A percentile compares a stretch with the other conserved stretches of the same genome.
Conservation (phyloP, 1,139 yeast species). For the Geotrichum reessii region DNA sequence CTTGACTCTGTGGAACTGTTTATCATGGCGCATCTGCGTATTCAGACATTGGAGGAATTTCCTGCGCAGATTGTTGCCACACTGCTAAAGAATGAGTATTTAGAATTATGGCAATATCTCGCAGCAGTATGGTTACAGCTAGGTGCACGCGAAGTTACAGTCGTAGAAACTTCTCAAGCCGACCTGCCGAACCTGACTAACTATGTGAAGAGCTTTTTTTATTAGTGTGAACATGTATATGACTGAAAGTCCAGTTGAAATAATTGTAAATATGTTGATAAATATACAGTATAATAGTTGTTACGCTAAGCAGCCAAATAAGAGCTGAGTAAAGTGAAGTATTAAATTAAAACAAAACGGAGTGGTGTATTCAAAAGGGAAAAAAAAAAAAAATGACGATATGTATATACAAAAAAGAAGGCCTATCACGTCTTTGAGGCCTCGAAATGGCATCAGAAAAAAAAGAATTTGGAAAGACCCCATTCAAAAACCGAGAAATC, state of each 20-base stretch:
- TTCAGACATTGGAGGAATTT: slow-evolving; percentile 23
- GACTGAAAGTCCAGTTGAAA: background rate
- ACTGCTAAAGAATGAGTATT: slow-evolving; percentile 25
- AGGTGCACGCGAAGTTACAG: slow-evolving; percentile 1
- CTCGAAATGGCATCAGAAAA: background rate
- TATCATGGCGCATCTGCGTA: slow-evolving; percentile 27
- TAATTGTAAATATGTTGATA: background rate
- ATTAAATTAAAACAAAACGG: background rate
- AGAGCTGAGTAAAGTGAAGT: background rate
- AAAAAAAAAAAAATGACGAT: background rate
- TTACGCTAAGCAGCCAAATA: background rate
- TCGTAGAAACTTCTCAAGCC: slow-evolving; percentile 8
- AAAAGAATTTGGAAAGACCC: background rate
- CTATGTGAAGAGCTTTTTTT: background rate
- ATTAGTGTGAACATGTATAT: background rate
- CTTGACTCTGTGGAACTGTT: slow-evolving; percentile 24
- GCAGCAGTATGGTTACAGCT: background rate
- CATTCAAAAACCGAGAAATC: background rate
- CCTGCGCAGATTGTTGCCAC: slow-evolving; percentile 25
- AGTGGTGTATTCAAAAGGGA: background rate
- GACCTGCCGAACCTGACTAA: slow-evolving; percentile 15
- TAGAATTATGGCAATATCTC: slow-evolving; percentile 15
- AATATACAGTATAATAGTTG: background rate
- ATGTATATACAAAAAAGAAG: background rate
- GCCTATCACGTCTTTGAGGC: background rate